Conservation (phyloP, 2,329 filamentous ascomycete genomes). For the Penicillium italicum region DNA sequence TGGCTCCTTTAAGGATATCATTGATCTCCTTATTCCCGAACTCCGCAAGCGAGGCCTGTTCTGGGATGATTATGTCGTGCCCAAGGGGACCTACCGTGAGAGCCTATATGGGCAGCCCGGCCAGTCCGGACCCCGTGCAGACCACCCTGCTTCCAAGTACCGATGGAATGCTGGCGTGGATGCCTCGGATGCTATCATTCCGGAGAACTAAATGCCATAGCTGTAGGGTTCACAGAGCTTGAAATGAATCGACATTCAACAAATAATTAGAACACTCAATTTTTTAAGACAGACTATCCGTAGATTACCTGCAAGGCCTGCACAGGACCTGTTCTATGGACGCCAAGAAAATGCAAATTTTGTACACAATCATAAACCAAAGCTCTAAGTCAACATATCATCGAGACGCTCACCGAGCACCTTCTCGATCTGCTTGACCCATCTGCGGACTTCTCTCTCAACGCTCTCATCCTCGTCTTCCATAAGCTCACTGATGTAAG, state of each 20-base stretch:
- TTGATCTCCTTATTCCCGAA: slow-evolving; percentile 63
- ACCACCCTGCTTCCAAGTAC: slow-evolving; percentile 39
- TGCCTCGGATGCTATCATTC: slow-evolving; percentile 27
- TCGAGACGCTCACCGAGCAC: slow-evolving; percentile 88
- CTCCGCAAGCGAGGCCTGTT: slow-evolving; percentile 53
- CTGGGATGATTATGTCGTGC: slow-evolving; percentile 39
- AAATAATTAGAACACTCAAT: slow-evolving; percentile 2
- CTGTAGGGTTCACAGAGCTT: too few species aligned
- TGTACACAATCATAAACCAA: slow-evolving; percentile 19
- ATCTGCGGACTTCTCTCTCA: slow-evolving; percentile 80
- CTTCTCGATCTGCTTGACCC: slow-evolving; percentile 87
- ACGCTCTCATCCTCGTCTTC: slow-evolving; percentile 95
- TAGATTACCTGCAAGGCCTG: slow-evolving; percentile 1
- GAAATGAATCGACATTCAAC: neutral
- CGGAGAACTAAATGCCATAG: slow-evolving; percentile 25
- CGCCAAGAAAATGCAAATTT: slow-evolving; percentile 24
- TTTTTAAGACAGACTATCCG: slow-evolving; percentile 11
- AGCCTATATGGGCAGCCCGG: slow-evolving; percentile 36
- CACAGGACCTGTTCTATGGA: slow-evolving; percentile 9
- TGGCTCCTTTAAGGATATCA: slow-evolving; percentile 64
- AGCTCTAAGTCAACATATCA: slow-evolving; percentile 74
- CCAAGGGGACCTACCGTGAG: slow-evolving; percentile 40
- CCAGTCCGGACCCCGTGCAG: slow-evolving; percentile 31
- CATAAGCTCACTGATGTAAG: slow-evolving; percentile 90
- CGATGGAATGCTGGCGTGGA: slow-evolving; percentile 38